Conservation (phyloP, 805 yeast species). For the Kodamaea kakaduensis region DNA sequence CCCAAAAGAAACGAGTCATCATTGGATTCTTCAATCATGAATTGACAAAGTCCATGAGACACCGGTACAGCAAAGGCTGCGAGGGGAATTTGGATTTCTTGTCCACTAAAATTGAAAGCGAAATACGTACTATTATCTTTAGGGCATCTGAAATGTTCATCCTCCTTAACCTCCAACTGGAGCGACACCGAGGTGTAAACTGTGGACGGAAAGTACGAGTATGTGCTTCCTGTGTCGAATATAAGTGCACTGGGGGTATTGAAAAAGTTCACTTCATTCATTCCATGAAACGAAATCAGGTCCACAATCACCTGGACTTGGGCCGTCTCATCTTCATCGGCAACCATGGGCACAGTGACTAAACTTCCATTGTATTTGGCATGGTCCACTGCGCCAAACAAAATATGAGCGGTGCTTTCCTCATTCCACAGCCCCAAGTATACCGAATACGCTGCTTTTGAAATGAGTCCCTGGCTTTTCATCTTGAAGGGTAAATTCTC, state of each 20-base stretch:
- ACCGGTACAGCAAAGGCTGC: no score
- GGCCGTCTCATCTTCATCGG: neutral
- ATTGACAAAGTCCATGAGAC: no score
- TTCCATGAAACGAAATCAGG: no score
- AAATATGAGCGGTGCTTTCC: constrained; percentile 18
- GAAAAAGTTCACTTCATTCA: no score
- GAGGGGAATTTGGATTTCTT: no score
- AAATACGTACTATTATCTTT: no score
- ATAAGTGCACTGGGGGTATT: constrained; percentile 14
- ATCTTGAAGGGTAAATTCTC: constrained; percentile 26
- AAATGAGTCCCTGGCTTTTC: constrained; percentile 26
- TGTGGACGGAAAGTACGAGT: constrained; percentile 39
- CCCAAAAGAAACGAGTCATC: no score
- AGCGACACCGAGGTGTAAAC: constrained; percentile 3
- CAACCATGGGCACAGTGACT: neutral
- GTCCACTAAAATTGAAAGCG: neutral
- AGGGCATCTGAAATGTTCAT: no score
- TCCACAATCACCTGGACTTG: no score
- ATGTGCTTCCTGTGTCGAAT: constrained; percentile 58
- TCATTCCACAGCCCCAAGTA: constrained; percentile 18
- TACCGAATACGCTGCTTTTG: constrained; percentile 22
- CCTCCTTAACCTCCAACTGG: constrained; percentile 11
- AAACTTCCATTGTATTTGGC: constrained; percentile 18
- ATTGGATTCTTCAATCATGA: no score
- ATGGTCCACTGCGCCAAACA: constrained; percentile 30